Evolutionary conservation across 768 basidiomycete species (phyloP).

Genomic region (Hebeloma cylindrosporum): DNA sequence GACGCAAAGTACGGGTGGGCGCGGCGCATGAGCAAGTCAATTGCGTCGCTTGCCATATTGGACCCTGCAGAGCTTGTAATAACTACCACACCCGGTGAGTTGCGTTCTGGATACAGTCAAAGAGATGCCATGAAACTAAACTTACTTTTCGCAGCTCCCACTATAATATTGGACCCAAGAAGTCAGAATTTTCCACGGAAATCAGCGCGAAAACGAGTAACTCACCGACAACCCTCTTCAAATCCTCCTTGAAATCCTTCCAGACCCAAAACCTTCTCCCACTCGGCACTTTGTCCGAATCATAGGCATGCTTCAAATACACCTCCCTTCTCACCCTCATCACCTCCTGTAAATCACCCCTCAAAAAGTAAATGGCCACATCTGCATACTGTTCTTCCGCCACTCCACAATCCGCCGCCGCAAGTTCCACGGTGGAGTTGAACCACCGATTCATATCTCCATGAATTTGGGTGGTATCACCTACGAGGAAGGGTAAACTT

Average conservation of each 20-base stretch:
- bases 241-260: constrained; percentile 26
- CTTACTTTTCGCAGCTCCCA: constrained; percentile 22
- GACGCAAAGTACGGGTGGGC: constrained; percentile 28
- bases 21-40: constrained; percentile 19
- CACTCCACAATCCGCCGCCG: constrained; percentile 20
- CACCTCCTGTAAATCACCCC: constrained; percentile 27
- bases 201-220: background rate
- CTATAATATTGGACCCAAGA: too few relatives aligned
- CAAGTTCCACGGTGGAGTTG: constrained; percentile 19
- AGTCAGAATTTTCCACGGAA: background rate
- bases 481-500: background rate
- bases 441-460: constrained; percentile 25
- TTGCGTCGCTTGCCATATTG: constrained; percentile 14
- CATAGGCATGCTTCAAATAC: constrained; percentile 19
- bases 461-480: constrained; percentile 2
- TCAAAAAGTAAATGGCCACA: constrained; percentile 27
- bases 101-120: too few relatives aligned
- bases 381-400: constrained; percentile 22
- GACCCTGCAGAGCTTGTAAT: constrained; percentile 10
- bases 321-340: constrained; percentile 22
- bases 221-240: constrained; percentile 27
- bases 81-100: constrained; percentile 2
- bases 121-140: too few relatives aligned
- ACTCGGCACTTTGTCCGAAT: constrained; percentile 7
- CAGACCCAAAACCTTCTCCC: constrained; percentile 22